Evolutionary conservation across 2,329 filamentous ascomycete species (phyloP), one percentile per base, ranked within the genome.

Genomic region (Rasamsonia emersonii): DNA sequence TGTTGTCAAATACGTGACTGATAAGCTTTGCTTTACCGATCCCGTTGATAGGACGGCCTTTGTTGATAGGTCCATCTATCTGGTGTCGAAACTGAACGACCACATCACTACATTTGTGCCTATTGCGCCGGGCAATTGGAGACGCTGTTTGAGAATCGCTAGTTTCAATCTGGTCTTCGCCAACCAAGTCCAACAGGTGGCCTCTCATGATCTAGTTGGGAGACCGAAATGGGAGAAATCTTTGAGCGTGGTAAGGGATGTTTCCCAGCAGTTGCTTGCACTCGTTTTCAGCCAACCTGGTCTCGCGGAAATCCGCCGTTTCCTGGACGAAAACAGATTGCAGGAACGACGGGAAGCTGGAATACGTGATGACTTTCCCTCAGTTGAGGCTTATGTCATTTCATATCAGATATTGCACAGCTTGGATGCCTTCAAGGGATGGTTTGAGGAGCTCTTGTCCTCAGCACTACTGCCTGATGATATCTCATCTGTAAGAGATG

Each of bases 1-100:
- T 9, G 35, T 73, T 14, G 53, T 72, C 18, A 53, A 51, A 15
- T 78, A 75, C 40, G 44, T 68, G 24, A 65, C 65, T 6, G 55
- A 61, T 3, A 56, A 56, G 24, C 44, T 77, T 3, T 59, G 59
- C 24, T 77, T 77, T 40, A 54, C 64, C 18, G 73, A 77, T 44
- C 56, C 67, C 1, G 54, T 75, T 11, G 73, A 77, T 45, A 64
- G 73, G 11, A 50, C 44, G 16, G 49, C 54, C 4, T 75, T 68
- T 41, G 52, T 67, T 3, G 43, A 50, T 11, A 62, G 59, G 34
- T 47, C 46, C 6, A 44, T 47, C 26, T 36, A 35, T 11, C 41
- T 63, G 21, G 48, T 69, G 27, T 51, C 51, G 10, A 51, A 54
- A n/a, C 38, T 70, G 9, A 50, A 61, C 19, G 54, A 64, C 25